Evolutionary conservation across 495 filamentous ascomycete species (phyloP), one percentile per base, ranked within the genome.

Genomic region (Elasticomyces elasticus): DNA sequence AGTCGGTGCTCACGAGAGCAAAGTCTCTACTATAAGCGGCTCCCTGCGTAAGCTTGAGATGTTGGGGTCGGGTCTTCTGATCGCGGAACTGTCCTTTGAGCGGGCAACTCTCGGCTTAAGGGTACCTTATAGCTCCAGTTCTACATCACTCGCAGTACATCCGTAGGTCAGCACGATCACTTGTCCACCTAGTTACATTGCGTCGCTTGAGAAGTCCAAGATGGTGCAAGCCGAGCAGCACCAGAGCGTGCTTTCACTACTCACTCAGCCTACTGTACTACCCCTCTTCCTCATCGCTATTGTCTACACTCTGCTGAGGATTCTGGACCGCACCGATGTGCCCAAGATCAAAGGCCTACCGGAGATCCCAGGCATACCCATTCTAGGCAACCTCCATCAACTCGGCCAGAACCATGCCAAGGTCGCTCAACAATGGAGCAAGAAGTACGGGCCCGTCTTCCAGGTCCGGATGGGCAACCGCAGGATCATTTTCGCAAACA

Each of bases 401-500:
- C 67, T 85, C 25, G 79, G 76, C 17, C 67, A 73, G 15, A 67
- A 73, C 19, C 79, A 84, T 67, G 79, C 76, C 1, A 74, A 65
- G 6, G 73, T 76, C 4, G 71, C 76, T 0, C 70, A 65, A 0
- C 67, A 72, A 61, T 80, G 79, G 74, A 76, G 75, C 9, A 74
- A 79, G 62, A 79, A 78, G 52, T 83, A 77, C 49, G 81, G 82
- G 0, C 79, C 80, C 0, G 81, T 85, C 6, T 84, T 84, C 64
- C 82, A 85, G 62, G 76, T 82, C 27, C 74, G 79, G 58, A 74
- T 84, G 60, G 82, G 81, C 12, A 84, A 83, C 55, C 55, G 82
- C 76, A 72, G 82, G 41, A 80, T 86, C 43, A 71, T 87, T 0
- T 83, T 85, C 58, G 81, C 82, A 44, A 87, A 87, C 64, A 78